Base-by-base conservation (phyloP, 179 eudicot species). In the Carnegiea gigantea region DNA sequence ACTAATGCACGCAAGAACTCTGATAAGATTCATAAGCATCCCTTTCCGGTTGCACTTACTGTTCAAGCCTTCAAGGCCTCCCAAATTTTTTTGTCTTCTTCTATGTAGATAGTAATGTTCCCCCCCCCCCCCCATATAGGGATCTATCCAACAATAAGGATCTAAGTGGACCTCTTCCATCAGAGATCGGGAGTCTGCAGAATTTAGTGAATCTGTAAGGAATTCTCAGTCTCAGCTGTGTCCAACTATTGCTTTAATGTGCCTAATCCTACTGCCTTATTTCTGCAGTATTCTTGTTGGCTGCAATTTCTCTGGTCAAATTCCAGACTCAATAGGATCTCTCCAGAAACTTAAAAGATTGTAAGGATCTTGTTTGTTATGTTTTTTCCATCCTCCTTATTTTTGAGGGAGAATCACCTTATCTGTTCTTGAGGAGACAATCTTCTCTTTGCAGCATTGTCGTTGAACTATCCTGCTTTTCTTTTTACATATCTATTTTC, bases 111-210 rank as follows among this genome's bases (percentile, higher is more conserved):
- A 46, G 64, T 11, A 38, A 67, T 81, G 57, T 9, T 67, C 67
- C 14, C 70, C 9, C 43, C 43, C 4, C 43, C 43, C 73, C n/a
- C 43, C 30, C 30, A 46, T 85, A 33, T 75, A 93, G 97, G 88
- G 97, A 93, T 89, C 92, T 93, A 46, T 90, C 97, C 7, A 93
- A 92, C 84, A 93, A 93, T 78, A 87, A 78, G 83, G 93, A 90
- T 75, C 84, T 93, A 73, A 83, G 72, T 28, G 97, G 91, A 72
- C 79, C 78, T 82, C 89, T 93, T 88, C 97, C 95, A 71, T 11
- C 86, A 77, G 77, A 88, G 68, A 90, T 93, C 24, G 92, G 91
- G 33, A 86, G 84, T 72, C 76, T 93, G 87, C 79, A 83, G 87
- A 85, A 90, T 73, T 82, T 93, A 81, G 46, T 85, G 24, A 73